These are phyloP conservation scores for Dillenia suffruticosa DNA, from an alignment of 164 flowering plant species.

Conservation along the genomic window DNA sequence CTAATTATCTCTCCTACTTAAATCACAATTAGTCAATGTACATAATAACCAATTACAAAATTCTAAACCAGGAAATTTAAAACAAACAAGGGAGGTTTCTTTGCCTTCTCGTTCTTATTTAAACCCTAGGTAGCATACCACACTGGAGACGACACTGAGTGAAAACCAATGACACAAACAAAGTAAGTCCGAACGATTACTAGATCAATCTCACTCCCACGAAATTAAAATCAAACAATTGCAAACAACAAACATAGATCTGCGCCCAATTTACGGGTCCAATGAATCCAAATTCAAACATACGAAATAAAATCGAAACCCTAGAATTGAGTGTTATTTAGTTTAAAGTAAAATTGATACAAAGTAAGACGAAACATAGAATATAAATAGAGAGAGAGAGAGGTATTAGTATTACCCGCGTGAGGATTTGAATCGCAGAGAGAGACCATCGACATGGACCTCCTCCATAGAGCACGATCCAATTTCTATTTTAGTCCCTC, in stretches of 20 bases:
- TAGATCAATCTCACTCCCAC: too few species aligned
- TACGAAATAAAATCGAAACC: slow-evolving; percentile 15
- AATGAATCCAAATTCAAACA: neutral
- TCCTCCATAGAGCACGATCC: slow-evolving; percentile 11
- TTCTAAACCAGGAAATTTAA: too few species aligned
- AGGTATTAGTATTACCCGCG: slow-evolving; percentile 12
- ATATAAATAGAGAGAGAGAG: neutral
- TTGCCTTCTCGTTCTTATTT: too few species aligned
- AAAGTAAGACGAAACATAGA: slow-evolving; percentile 6
- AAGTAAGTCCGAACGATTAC: too few species aligned
- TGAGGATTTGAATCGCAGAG: slow-evolving; percentile 28
- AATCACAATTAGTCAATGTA: too few species aligned
- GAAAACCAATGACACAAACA: too few species aligned
- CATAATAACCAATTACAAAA: too few species aligned
- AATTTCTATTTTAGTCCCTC: slow-evolving; percentile 10
- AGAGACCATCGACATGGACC: slow-evolving; percentile 32
- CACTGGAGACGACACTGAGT: too few species aligned
- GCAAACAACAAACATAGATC: neutral
- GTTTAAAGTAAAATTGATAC: slow-evolving; percentile 3
- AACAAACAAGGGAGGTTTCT: too few species aligned
- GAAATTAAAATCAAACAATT: too few species aligned
- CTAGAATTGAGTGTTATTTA: slow-evolving; percentile 14
- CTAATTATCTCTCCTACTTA: too few species aligned
- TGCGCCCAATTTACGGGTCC: slow-evolving; percentile 9
- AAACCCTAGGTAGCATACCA: too few species aligned